Conservation (phyloP, 441 rosid species). For the Erysimum pusillum region DNA sequence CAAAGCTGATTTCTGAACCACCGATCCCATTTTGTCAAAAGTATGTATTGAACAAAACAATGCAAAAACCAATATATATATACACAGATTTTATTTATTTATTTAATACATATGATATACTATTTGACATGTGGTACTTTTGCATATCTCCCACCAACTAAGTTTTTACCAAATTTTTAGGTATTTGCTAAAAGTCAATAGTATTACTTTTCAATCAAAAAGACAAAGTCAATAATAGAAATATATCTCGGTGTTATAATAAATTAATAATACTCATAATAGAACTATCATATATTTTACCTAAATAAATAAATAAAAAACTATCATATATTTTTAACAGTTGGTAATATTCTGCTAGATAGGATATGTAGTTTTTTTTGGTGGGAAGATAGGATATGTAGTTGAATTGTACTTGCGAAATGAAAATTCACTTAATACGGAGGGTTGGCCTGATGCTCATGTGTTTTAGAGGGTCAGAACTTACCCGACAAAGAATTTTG, state of each 20-base stretch:
- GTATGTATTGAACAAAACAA: neutral
- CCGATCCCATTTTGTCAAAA: conserved; percentile 41
- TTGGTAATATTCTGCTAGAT: neutral
- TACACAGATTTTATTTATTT: neutral
- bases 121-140: conserved; percentile 30
- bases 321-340: neutral
- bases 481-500: no score
- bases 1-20: conserved; percentile 50
- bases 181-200: neutral
- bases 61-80: neutral
- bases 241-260: no score
- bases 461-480: no score
- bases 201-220: no score
- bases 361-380: no score
- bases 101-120: neutral
- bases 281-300: no score
- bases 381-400: no score
- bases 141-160: conserved; percentile 31
- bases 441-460: no score
- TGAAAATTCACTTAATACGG: neutral
- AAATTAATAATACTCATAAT: no score
- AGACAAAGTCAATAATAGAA: no score
- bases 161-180: conserved; percentile 27
- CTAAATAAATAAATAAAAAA: no score
- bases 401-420: neutral